phyloP scores from a whole-genome alignment of 257 asterid species.

The Nicotiana paniculata region DNA sequence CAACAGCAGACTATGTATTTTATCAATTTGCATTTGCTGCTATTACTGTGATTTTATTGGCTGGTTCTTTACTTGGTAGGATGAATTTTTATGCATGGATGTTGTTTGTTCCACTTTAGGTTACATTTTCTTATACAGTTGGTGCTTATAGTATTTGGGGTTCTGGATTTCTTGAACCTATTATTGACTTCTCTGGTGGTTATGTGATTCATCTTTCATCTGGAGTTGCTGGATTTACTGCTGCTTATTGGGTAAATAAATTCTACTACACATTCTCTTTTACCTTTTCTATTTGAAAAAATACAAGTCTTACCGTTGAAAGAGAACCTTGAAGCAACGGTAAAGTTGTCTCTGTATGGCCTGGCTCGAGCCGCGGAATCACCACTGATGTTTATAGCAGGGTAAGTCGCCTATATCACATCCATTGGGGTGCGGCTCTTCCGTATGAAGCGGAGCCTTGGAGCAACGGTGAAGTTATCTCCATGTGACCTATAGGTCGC shows the following conservation, averaged over 20 bases:
- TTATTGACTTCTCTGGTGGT: constrained; percentile 70
- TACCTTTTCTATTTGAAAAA: too few relatives aligned
- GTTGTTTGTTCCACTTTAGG: constrained; percentile 66
- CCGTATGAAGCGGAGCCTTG: too few relatives aligned
- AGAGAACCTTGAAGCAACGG: too few relatives aligned
- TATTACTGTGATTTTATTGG: constrained; percentile 56
- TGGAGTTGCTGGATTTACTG: constrained; percentile 76
- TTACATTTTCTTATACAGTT: constrained; percentile 48
- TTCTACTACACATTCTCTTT: not conserved
- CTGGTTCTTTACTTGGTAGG: constrained; percentile 58
- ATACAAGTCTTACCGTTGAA: too few relatives aligned
- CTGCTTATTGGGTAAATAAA: constrained; percentile 67
- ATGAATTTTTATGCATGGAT: constrained; percentile 75
- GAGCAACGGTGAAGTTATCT: too few relatives aligned
- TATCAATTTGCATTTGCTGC: constrained; percentile 74
- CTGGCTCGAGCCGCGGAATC: too few relatives aligned
- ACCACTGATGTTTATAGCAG: too few relatives aligned
- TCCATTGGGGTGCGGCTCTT: too few relatives aligned
- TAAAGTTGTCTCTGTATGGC: too few relatives aligned
- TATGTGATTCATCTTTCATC: constrained; percentile 68
- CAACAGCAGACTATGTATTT: constrained; percentile 42
- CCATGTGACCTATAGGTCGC: too few relatives aligned
- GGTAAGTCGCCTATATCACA: too few relatives aligned
- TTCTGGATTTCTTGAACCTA: constrained; percentile 31
- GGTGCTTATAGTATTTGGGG: constrained; percentile 68